These are phyloP conservation scores for Pseudopyricularia javanii DNA, from an alignment of 2,329 filamentous ascomycete genomes.

Conservation along the genomic window DNA sequence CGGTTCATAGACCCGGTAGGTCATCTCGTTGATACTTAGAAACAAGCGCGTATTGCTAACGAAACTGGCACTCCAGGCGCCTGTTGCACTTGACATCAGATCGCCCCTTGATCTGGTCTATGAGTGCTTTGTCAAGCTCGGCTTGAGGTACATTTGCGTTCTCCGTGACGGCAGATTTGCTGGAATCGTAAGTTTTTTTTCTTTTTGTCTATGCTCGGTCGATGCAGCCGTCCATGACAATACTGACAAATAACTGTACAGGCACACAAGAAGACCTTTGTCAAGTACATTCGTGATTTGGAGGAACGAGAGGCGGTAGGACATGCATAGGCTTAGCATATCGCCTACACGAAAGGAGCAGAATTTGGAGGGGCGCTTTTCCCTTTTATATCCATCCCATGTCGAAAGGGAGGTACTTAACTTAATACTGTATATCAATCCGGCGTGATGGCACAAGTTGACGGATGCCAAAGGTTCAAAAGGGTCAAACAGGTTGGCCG, in stretches of 20 bases:
- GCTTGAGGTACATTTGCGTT: slow-evolving; percentile 85
- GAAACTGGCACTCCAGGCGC: slow-evolving; percentile 38
- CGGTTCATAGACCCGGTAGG: slow-evolving; percentile 77
- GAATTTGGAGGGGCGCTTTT: not conserved
- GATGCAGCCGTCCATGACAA: not conserved
- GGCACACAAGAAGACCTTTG: slow-evolving; percentile 94
- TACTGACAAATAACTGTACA: slow-evolving; percentile 18
- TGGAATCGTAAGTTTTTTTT: slow-evolving; percentile 56
- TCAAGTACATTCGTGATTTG: slow-evolving; percentile 80
- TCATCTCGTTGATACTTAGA: slow-evolving; percentile 5
- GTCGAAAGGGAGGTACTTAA: no score
- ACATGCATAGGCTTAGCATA: not conserved
- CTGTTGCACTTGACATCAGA: slow-evolving; percentile 75
- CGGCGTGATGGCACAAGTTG: no score
- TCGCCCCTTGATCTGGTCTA: slow-evolving; percentile 93
- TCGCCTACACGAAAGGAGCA: not conserved
- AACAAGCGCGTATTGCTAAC: slow-evolving; percentile 5
- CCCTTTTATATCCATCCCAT: not conserved
- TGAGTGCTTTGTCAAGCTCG: slow-evolving; percentile 91
- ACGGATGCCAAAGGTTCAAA: no score
- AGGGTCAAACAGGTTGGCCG: no score
- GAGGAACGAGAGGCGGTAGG: slow-evolving; percentile 29
- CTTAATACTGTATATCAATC: no score
- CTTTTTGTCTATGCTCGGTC: not conserved
- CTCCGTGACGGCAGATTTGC: slow-evolving; percentile 73